Percentiles rank a stretch among this genome's conserved stretches.
Conservation (phyloP, 2,329 filamentous ascomycete genomes). For the Cladosporium sp. region DNA sequence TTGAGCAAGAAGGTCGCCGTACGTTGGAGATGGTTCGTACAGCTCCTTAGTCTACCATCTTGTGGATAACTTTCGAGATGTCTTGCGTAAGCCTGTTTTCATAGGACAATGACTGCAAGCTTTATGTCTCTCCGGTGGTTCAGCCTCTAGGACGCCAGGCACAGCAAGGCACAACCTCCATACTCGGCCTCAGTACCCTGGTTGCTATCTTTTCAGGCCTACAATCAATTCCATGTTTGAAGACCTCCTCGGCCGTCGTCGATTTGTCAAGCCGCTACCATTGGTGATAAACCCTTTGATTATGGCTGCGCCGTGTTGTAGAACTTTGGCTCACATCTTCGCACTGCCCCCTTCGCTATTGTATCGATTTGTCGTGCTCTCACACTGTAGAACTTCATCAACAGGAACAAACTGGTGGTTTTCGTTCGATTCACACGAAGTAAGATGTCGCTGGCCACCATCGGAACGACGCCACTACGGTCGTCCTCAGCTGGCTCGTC, state of each 20-base stretch:
- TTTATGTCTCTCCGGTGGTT: neutral
- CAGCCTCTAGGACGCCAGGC: neutral
- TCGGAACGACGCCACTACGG: neutral
- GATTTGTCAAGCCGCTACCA: too few species aligned
- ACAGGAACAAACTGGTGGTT: neutral
- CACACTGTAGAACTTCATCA: neutral
- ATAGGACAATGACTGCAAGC: neutral
- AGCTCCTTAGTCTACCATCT: neutral
- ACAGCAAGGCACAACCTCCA: neutral
- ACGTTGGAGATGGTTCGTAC: neutral
- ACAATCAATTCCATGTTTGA: neutral
- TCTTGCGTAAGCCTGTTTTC: neutral
- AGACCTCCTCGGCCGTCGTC: neutral
- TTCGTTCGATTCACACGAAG: neutral
- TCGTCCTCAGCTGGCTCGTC: conserved; percentile 10
- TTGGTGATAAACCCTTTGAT: neutral
- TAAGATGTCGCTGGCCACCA: neutral
- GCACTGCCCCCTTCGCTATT: neutral
- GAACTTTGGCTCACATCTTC: neutral
- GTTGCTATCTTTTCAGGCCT: neutral
- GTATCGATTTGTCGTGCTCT: neutral
- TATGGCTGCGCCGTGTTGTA: neutral
- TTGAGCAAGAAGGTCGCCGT: neutral
- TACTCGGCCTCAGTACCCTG: neutral
- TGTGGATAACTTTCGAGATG: neutral